Base-by-base conservation (phyloP, 352 stramenopile species). In the Globisporangium apiculatum region DNA sequence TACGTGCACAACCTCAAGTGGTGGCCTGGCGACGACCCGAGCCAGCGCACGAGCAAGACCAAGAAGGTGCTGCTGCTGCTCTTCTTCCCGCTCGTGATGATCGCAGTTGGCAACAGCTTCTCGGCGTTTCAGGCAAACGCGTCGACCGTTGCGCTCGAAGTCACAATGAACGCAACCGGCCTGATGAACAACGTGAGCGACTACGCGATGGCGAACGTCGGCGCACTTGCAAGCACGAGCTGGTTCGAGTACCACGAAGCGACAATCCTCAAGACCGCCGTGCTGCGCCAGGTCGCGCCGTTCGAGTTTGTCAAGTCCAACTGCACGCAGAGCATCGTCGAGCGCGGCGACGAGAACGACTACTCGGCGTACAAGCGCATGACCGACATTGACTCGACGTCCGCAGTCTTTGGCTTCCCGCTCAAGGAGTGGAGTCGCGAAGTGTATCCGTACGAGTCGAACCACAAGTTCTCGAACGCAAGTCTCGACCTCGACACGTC, bases 1-100 rank as follows among this genome's bases (percentile, higher is more conserved):
- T 67, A 67, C 51, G 56, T 67, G 50, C 61, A 67, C 51, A 67
- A 67, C 47, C 61, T 67, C 56, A 60, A 64, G 51, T 67, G 61
- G 61, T 67, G 47, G 45, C 61, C 56, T 4, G 61, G 61, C 15
- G 61, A 67, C 51, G 51, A 67, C 45, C 61, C 61, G 35, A 53
- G 18, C n/a, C 46, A 43, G 5, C 55, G 48, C n/a, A 47, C 51
- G 2, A 64, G 45, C 61, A 64, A 67, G 18, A 7, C 37, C 12
- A 67, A 67, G 50, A 64, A 64, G n/a, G 49, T 67, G n/a, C 5
- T 54, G 38, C 43, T 64, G 50, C 4, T 67, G 43, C 42, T 67
- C 36, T 67, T 67, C 51, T 64, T 61, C 47, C 57, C 57, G 3
- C 36, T 61, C 38, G 55, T 67, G 57, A 64, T 64, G 57, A 48